Evolutionary conservation across 2,329 filamentous ascomycete species (phyloP).

Genomic region (Exophiala mesophila): DNA sequence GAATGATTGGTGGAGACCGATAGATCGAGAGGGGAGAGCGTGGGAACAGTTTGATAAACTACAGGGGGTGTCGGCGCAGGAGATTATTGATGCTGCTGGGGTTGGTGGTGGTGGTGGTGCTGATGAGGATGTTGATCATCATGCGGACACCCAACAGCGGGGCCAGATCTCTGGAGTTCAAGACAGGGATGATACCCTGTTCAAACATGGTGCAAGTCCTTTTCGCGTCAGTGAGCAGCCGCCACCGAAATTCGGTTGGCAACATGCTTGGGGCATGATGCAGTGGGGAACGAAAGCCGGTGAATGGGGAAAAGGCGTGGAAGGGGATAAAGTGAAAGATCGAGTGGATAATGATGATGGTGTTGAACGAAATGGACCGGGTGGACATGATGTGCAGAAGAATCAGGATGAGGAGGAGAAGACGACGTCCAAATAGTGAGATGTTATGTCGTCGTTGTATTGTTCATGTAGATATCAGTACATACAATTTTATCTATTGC

Average conservation of each 20-base stretch:
- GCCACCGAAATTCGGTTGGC: slow-evolving; percentile 49
- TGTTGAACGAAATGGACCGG: no score
- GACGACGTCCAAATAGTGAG: neutral
- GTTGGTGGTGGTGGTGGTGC: neutral
- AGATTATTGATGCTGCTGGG: neutral
- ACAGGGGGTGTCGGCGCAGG: neutral
- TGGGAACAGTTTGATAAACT: slow-evolving; percentile 51
- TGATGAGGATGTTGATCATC: neutral
- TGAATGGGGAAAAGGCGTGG: slow-evolving; percentile 48
- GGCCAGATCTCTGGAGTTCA: neutral
- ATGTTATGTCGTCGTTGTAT: no score
- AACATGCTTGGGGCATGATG: slow-evolving; percentile 52
- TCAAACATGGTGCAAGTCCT: slow-evolving; percentile 42
- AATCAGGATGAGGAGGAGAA: no score
- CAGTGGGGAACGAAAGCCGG: slow-evolving; percentile 51
- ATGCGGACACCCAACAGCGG: neutral
- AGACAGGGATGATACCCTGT: slow-evolving; percentile 30
- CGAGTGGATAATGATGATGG: neutral
- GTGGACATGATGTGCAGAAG: no score
- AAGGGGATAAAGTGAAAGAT: slow-evolving; percentile 30
- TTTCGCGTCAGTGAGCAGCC: slow-evolving; percentile 42
- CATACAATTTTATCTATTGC: no score
- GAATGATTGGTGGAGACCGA: slow-evolving; percentile 63
- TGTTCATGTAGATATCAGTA: no score
- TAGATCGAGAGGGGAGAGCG: slow-evolving; percentile 58